These are phyloP conservation scores for Diospyros lotus DNA, from an alignment of 148 eudicot genomes.

Conservation along the genomic window DNA sequence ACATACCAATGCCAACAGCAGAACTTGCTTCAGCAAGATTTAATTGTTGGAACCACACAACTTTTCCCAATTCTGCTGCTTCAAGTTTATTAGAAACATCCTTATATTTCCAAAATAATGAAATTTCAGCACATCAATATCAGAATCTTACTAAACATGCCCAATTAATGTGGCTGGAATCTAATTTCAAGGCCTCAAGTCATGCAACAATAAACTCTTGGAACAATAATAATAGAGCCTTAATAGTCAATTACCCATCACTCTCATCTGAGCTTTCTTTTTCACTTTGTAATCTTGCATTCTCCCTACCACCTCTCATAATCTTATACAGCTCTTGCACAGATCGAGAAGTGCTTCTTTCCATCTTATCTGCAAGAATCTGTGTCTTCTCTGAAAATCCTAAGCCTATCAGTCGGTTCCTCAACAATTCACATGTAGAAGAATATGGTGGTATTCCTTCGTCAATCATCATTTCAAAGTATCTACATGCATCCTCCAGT, in stretches of 20 bases:
- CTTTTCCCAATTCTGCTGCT: too few species aligned
- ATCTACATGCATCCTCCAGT: slow-evolving; percentile 68
- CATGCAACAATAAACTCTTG: not conserved
- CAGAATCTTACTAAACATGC: too few species aligned
- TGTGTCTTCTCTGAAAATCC: slow-evolving; percentile 43
- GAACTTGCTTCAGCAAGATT: too few species aligned
- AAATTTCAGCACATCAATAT: too few species aligned
- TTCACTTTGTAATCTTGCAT: slow-evolving; percentile 21
- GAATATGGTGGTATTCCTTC: slow-evolving; percentile 79
- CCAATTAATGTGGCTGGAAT: too few species aligned
- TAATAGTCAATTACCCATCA: slow-evolving; percentile 40
- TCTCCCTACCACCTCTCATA: slow-evolving; percentile 59
- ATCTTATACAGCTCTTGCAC: slow-evolving; percentile 47
- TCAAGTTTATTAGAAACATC: too few species aligned
- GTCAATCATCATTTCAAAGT: slow-evolving; percentile 80
- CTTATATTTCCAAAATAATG: too few species aligned
- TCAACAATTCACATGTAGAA: slow-evolving; percentile 55
- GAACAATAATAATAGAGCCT: not conserved
- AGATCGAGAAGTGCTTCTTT: slow-evolving; percentile 52
- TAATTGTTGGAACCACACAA: too few species aligned
- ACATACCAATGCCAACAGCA: too few species aligned
- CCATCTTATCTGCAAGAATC: slow-evolving; percentile 71
- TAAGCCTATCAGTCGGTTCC: slow-evolving; percentile 55
- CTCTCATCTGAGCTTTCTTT: slow-evolving; percentile 44
- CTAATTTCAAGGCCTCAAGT: too few species aligned